Base-by-base conservation (phyloP, 768 basidiomycete species). In the Lactarius psammicola region DNA sequence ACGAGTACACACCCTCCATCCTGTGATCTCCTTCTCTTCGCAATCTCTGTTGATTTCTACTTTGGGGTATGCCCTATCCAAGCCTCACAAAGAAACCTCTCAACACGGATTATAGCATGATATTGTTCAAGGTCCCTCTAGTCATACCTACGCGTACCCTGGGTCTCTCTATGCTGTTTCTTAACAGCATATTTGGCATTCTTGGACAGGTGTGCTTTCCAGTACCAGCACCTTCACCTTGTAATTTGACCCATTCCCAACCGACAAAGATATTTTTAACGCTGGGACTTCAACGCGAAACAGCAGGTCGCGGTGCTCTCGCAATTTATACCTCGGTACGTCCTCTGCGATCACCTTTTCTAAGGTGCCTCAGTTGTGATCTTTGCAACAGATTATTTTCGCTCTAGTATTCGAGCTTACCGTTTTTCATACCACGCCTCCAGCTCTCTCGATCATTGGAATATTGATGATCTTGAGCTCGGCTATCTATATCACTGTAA, bases 1-100 rank as follows among this genome's bases (percentile, higher is more conserved):
- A 65, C 81, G 87, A 6, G 91, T 91, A 1, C 87, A 90, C 69
- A 79, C 91, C 0, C 74, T 92, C 63, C 93, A 95, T 72, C 79
- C 84, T 1, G 80, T 94, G 70, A 75, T 80, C 0, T 90, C 84
- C 61, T 94, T 89, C 73, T 85, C 88, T 1, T 73, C 80, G 13
- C 78, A 83, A 68, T 87, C 84, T 60, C 80, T 86, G 0, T 68
- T 81, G n/a, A 75, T 76, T 3, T 78, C 76, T 2, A 69, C 74
- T 8, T 38, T 78, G 60, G 75, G 68, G 75, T 76, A 40, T 51
- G 73, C 64, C 3, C 17, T 60, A 55, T 26, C 17, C 20, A 26
- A 28, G n/a, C 10, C 40, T 40, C 18, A 5, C 26, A 23, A 33
- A 20, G 18, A 7, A 20, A 7, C 5, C 13, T 34, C 10, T 59